Percentiles rank a stretch among this genome's conserved stretches.
Evolutionary conservation across 1,139 yeast genomes (phyloP).

Genomic region (Geotrichum reessii): DNA sequence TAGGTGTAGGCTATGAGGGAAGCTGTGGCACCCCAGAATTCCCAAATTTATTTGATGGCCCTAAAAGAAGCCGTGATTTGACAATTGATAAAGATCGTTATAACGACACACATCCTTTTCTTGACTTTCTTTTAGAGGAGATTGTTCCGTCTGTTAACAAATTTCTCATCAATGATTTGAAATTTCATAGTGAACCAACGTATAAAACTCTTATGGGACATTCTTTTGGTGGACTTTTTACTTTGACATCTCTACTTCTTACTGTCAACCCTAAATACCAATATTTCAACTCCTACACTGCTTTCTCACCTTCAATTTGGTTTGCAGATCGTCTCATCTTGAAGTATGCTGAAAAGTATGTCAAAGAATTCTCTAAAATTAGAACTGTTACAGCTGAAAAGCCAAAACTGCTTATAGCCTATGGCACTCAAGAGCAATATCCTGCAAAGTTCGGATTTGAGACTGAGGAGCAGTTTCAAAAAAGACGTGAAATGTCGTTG

Average conservation of each 20-base stretch:
- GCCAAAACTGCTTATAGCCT: constrained; percentile 5
- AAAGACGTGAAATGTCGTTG: constrained; percentile 7
- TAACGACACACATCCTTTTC: not conserved
- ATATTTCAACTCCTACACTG: constrained; percentile 6
- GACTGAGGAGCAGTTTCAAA: constrained; percentile 6
- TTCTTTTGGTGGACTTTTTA: constrained; percentile 13
- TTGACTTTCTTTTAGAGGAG: not conserved
- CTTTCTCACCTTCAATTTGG: constrained; percentile 15
- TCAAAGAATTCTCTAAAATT: not conserved
- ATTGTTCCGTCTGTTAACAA: constrained; percentile 4
- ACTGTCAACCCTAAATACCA: not conserved
- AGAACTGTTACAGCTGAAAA: not conserved
- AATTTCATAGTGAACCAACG: not conserved
- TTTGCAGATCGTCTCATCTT: constrained; percentile 6
- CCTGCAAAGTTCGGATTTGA: constrained; percentile 9
- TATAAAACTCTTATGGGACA: constrained; percentile 9
- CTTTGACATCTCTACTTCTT: not conserved
- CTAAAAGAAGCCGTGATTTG: constrained; percentile 1
- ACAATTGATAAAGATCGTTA: not conserved
- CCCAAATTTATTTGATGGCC: constrained; percentile 6
- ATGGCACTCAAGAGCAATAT: constrained; percentile 14
- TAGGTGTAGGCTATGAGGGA: constrained; percentile 9
- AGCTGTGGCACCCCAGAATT: not conserved
- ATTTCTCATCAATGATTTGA: not conserved
- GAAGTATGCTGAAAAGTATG: constrained; percentile 1